A percentile compares a stretch with the other conserved stretches of the same genome.
These are phyloP conservation scores for Dovyalis caffra DNA, from an alignment of 345 rosid genomes.

Conservation along the genomic window DNA sequence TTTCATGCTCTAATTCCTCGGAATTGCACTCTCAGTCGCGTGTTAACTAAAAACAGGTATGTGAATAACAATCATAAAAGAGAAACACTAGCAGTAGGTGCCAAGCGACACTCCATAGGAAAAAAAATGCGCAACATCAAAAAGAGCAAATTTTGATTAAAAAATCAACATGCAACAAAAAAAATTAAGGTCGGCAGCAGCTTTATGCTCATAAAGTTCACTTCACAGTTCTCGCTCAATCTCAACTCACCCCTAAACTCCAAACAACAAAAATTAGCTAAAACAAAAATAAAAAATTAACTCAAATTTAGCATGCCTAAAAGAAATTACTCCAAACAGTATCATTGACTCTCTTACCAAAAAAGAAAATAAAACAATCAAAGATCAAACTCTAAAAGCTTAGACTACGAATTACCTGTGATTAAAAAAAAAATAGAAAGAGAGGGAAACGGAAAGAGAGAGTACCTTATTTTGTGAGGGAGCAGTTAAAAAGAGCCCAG, in stretches of 20 bases:
- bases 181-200: conserved; percentile 3
- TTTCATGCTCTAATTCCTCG: neutral
- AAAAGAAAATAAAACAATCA: neutral
- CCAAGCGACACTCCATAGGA: neutral
- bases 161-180: conserved; percentile 1
- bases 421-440: neutral
- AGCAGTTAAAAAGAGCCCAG: neutral
- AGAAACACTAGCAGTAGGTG: neutral
- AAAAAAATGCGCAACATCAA: neutral
- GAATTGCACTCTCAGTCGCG: neutral
- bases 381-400: neutral
- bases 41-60: neutral
- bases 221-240: neutral
- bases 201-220: conserved; percentile 13
- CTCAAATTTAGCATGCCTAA: neutral
- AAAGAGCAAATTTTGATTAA: neutral
- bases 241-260: conserved; percentile 15
- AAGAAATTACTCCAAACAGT: neutral
- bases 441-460: neutral
- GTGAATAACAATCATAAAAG: neutral
- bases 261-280: neutral
- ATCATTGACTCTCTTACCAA: neutral
- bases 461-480: too few species aligned
- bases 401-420: neutral
- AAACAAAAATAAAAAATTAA: neutral